These are phyloP conservation scores for Cryptococcus floricola DNA, from an alignment of 1,284 basidiomycete genomes.

Conservation along the genomic window DNA sequence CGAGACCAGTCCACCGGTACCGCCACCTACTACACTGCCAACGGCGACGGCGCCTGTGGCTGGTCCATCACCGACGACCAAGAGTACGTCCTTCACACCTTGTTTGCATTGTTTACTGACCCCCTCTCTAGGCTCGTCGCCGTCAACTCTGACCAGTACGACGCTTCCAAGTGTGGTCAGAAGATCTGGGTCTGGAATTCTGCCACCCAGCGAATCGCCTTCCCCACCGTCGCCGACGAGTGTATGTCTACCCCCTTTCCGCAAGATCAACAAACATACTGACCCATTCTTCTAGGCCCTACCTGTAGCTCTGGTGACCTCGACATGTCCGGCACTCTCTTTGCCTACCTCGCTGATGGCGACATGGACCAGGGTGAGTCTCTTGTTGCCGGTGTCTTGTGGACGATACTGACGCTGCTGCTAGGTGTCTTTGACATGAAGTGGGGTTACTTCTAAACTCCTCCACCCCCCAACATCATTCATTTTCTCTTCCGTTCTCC, in stretches of 20 bases:
- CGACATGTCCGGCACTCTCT: constrained; percentile 52
- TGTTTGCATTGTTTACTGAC: not conserved
- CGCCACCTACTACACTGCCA: constrained; percentile 31
- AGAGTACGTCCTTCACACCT: constrained; percentile 8
- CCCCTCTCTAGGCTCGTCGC: constrained; percentile 30
- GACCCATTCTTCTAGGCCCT: constrained; percentile 30
- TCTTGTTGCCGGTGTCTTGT: not conserved
- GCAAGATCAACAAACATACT: not conserved
- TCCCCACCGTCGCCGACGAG: constrained; percentile 58
- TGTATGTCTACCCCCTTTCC: constrained; percentile 23
- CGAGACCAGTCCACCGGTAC: constrained; percentile 11
- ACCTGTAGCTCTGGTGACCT: constrained; percentile 49
- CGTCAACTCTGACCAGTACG: constrained; percentile 34
- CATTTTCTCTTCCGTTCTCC: not conserved
- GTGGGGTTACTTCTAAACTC: constrained; percentile 15
- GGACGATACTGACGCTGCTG: not conserved
- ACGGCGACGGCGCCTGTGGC: constrained; percentile 30
- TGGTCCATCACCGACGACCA: constrained; percentile 24
- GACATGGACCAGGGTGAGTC: constrained; percentile 33
- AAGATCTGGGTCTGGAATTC: constrained; percentile 63
- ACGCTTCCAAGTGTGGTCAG: constrained; percentile 55
- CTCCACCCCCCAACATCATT: not conserved
- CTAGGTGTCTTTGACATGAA: constrained; percentile 12
- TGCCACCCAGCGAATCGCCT: constrained; percentile 57
- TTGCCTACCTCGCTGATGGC: constrained; percentile 40